Evolutionary conservation across 2,329 filamentous ascomycete genomes (phyloP).

Genomic region (Colletotrichum cuscutae): DNA sequence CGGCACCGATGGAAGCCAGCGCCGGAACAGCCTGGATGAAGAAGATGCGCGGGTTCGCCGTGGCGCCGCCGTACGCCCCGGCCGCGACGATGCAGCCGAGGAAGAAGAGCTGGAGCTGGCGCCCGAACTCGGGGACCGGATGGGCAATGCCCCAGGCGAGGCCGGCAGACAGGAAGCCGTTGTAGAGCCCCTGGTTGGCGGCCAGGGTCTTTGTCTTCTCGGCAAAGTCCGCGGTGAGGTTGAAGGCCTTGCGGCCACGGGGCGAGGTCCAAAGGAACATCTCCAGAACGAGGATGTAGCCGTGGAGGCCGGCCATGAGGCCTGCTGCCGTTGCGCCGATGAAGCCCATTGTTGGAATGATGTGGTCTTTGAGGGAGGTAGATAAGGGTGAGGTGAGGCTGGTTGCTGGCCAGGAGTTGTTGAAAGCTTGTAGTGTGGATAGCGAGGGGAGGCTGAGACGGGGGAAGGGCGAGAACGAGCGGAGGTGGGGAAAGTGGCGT

Average conservation of each 20-base stretch:
- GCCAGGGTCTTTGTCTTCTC: conserved; percentile 55
- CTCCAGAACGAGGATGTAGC: conserved; percentile 61
- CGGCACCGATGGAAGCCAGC: conserved; percentile 42
- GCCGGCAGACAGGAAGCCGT: conserved; percentile 62
- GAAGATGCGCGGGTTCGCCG: conserved; percentile 53
- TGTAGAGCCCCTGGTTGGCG: conserved; percentile 64
- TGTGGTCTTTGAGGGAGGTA: neutral
- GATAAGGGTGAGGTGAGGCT: too few species aligned
- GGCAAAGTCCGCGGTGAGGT: conserved; percentile 56
- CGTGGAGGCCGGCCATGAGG: conserved; percentile 53
- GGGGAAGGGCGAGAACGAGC: neutral
- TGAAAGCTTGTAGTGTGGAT: neutral
- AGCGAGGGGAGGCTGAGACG: neutral
- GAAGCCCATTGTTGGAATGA: conserved; percentile 43
- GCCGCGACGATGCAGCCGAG: conserved; percentile 56
- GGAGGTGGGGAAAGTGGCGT: neutral
- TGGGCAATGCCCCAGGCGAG: conserved; percentile 59
- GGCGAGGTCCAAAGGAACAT: conserved; percentile 62
- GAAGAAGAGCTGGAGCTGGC: conserved; percentile 60
- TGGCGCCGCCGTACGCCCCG: conserved; percentile 56
- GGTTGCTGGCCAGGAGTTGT: too few species aligned
- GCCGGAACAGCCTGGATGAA: conserved; percentile 54
- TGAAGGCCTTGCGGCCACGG: conserved; percentile 56
- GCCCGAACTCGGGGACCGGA: conserved; percentile 52
- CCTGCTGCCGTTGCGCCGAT: conserved; percentile 48